These are phyloP conservation scores for Malbranchea cinnamomea DNA, from an alignment of 2,329 filamentous ascomycete genomes.

Conservation along the genomic window DNA sequence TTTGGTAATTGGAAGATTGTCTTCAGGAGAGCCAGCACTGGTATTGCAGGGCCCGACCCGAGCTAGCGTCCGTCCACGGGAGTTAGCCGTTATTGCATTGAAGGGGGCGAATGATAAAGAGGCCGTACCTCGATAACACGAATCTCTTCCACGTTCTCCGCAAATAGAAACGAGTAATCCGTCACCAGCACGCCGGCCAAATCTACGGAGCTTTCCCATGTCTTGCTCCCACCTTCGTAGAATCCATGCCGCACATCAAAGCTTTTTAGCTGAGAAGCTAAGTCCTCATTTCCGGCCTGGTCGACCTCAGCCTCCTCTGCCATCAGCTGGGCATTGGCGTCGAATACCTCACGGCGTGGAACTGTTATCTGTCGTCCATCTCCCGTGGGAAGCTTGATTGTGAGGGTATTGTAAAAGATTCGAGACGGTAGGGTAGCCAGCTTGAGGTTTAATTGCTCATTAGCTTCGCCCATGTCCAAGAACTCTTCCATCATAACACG, in stretches of 20 bases:
- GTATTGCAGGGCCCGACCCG: constrained; percentile 49
- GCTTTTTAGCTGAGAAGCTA: constrained; percentile 35
- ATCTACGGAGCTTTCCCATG: constrained; percentile 51
- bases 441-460: too few species aligned
- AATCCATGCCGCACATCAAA: constrained; percentile 45
- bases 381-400: constrained; percentile 19
- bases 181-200: constrained; percentile 30
- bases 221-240: constrained; percentile 55
- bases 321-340: constrained; percentile 49
- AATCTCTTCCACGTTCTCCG: constrained; percentile 16
- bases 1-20: constrained; percentile 14
- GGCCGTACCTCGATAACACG: constrained; percentile 27
- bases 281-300: constrained; percentile 26
- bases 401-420: constrained; percentile 41
- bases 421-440: constrained; percentile 42
- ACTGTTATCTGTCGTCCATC: constrained; percentile 17
- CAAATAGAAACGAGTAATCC: constrained; percentile 6
- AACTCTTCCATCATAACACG: too few species aligned
- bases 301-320: constrained; percentile 37
- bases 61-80: constrained; percentile 26
- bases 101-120: not conserved
- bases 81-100: not conserved
- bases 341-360: constrained; percentile 46
- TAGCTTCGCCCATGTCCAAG: too few species aligned
- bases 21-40: constrained; percentile 40